Evolutionary conservation across 1,284 basidiomycete species (phyloP).

Genomic region (Boletus smithii): DNA sequence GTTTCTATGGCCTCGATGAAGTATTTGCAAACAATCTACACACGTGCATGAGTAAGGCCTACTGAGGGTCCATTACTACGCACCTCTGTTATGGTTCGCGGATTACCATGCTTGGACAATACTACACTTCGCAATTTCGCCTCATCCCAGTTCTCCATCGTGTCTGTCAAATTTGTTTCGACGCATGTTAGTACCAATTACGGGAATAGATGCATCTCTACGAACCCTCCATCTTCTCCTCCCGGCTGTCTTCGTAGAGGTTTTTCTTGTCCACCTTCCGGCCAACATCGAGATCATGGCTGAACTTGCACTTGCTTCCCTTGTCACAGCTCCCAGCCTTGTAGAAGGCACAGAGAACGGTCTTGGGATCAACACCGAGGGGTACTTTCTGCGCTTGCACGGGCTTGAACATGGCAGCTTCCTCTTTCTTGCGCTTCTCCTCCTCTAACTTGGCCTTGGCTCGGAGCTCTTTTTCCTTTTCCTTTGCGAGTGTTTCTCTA

Average conservation of each 20-base stretch:
- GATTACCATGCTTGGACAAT: slow-evolving; percentile 86
- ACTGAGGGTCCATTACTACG: slow-evolving; percentile 27
- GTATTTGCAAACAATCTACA: slow-evolving; percentile 92
- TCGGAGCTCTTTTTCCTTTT: slow-evolving; percentile 76
- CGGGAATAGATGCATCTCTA: slow-evolving; percentile 11
- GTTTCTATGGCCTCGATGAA: slow-evolving; percentile 97
- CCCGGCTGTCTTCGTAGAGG: slow-evolving; percentile 87
- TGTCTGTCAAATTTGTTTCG: slow-evolving; percentile 56
- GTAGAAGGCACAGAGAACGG: slow-evolving; percentile 83
- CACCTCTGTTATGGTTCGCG: slow-evolving; percentile 89
- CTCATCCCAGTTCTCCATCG: slow-evolving; percentile 98
- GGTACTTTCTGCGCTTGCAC: slow-evolving; percentile 86
- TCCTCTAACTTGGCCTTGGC: slow-evolving; percentile 79
- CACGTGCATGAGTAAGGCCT: slow-evolving; percentile 5
- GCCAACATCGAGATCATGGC: slow-evolving; percentile 85
- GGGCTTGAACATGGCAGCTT: slow-evolving; percentile 77
- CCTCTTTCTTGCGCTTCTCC: slow-evolving; percentile 83
- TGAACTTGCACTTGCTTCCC: slow-evolving; percentile 93
- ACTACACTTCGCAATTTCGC: slow-evolving; percentile 89
- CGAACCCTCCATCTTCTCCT: slow-evolving; percentile 75
- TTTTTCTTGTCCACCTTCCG: slow-evolving; percentile 97
- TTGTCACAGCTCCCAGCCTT: slow-evolving; percentile 90
- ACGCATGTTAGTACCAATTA: slow-evolving; percentile 4
- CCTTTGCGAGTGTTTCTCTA: slow-evolving; percentile 73
- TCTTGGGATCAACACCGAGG: slow-evolving; percentile 95